Conservation (phyloP, 257 asterid species). For the Jaltomata sinuosa region DNA sequence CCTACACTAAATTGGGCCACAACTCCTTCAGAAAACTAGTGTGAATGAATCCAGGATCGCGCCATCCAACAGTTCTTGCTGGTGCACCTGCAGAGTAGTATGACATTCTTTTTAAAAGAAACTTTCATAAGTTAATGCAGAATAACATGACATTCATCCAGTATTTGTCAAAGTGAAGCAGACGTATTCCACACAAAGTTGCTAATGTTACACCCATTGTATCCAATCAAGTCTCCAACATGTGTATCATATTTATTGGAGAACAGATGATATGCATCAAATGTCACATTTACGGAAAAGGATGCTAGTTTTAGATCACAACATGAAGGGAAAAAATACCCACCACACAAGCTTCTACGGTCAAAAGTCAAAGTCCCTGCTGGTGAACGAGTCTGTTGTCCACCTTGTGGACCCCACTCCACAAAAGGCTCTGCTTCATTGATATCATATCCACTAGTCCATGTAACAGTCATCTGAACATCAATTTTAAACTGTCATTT, state of each 20-base stretch:
- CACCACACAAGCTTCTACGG: conserved; percentile 86
- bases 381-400: conserved; percentile 38
- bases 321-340: conserved; percentile 1
- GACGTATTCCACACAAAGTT: neutral
- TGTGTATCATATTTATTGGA: neutral
- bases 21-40: conserved; percentile 45
- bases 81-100: conserved; percentile 53
- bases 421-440: conserved; percentile 65
- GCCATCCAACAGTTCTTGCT: conserved; percentile 65
- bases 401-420: conserved; percentile 78
- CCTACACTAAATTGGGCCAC: conserved; percentile 48
- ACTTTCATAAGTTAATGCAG: conserved; percentile 14
- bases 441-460: conserved; percentile 85
- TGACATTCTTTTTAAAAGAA: neutral
- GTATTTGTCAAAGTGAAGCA: neutral
- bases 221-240: neutral
- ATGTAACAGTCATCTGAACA: conserved; percentile 85
- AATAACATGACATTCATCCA: neutral
- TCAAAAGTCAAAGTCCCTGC: conserved; percentile 84
- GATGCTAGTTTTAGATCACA: neutral
- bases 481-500: conserved; percentile 4
- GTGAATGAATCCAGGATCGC: conserved; percentile 60
- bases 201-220: neutral
- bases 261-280: neutral
- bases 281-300: neutral